Evolutionary conservation across 2,329 filamentous ascomycete genomes (phyloP), one percentile per base, ranked within the genome.

Genomic region (Scedosporium boydii): DNA sequence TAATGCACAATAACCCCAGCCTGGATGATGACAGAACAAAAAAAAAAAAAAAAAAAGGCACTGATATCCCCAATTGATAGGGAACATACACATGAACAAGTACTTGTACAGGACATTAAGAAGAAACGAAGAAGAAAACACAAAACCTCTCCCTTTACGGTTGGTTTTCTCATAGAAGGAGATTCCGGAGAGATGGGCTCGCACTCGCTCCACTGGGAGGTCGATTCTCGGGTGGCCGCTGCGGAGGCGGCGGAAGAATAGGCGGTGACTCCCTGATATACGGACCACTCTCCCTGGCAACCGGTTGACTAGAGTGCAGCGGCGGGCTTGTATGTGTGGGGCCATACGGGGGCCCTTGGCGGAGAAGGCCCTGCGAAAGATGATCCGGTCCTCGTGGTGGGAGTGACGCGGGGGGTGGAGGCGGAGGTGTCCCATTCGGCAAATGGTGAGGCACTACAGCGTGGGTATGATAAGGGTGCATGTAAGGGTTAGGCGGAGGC

Each of bases 131-230:
- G 2, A 12, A 38, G 34, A 38, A 38, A 12, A 38, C 6, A 38
- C 9, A 38, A 38, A 12, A 27, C 23, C 23, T 48, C 55, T 58
- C 27, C 10, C 12, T 34, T 16, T 34, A 34, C 29, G 14, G 14
- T 21, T 5, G 44, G 18, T 26, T 59, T 18, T 7, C 7, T n/a
- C 18, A 91, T 58, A 85, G 88, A 61, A 93, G 79, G 58, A 93
- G 74, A 69, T 93, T 92, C 68, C 87, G 84, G 65, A 93, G 73
- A 9, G 89, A 91, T 10, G 89, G 88, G 69, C 87, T 92, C 16
- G 89, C 88, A 69, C 89, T 92, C 3, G 89, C 89, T n/a, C 88
- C 88, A 59, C 82, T 83, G 34, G 80, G 75, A 38, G 80, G 77
- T 58, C 81, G 76, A 21, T 65, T 71, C 58, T 82, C 80, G 60